phyloP scores from a whole-genome alignment of 108 stramenopile species.

The Nannochloropsis gaditana region DNA sequence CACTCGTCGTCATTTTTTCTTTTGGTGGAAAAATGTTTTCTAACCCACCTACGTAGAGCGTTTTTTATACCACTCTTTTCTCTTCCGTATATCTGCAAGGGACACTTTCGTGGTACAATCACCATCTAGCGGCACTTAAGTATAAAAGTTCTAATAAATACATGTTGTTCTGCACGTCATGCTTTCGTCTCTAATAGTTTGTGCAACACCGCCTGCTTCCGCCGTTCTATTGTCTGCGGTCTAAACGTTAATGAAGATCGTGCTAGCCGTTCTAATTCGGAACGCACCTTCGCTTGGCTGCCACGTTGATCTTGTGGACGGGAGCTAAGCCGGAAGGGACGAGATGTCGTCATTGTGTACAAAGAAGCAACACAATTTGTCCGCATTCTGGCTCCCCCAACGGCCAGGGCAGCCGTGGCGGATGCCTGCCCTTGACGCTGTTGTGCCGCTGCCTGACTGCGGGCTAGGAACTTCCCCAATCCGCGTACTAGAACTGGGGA shows the following conservation, averaged over 20 bases:
- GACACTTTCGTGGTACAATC: too few relatives aligned
- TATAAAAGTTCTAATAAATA: neutral
- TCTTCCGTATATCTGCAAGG: too few relatives aligned
- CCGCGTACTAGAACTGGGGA: conserved; percentile 15
- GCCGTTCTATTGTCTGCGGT: neutral
- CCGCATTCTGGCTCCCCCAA: neutral
- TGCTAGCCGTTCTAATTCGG: neutral
- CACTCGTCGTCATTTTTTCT: neutral
- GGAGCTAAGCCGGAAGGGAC: neutral
- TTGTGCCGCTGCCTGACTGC: neutral
- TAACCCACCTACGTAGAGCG: too few relatives aligned
- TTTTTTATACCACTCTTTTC: too few relatives aligned
- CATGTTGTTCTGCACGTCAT: neutral
- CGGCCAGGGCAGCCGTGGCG: neutral
- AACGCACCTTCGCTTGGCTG: neutral
- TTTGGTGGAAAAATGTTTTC: neutral
- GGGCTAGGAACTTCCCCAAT: neutral
- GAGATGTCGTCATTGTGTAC: neutral
- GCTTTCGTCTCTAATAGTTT: neutral
- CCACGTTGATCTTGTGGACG: conserved; percentile 15
- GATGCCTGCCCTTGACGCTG: neutral
- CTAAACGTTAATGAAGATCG: neutral
- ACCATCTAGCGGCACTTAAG: too few relatives aligned
- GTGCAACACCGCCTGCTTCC: neutral
- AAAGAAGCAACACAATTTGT: neutral